phyloP scores from a whole-genome alignment of 352 stramenopile genomes.

The Phytopythium chamaehyphon region DNA sequence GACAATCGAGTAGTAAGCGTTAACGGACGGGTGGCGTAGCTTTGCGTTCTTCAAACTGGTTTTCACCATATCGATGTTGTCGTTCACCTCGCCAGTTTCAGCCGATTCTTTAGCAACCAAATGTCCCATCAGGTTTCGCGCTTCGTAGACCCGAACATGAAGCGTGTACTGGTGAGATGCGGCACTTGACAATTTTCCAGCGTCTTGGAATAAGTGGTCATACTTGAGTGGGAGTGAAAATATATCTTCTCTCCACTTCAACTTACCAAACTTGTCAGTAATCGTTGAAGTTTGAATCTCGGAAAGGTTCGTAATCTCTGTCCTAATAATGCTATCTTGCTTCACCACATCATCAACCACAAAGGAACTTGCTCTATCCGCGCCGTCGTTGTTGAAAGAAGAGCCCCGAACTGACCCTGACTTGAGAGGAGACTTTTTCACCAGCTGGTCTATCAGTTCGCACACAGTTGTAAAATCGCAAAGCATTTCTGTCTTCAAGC shows the following conservation, averaged over 20 bases:
- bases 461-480: conserved; percentile 50
- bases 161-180: conserved; percentile 29
- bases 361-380: too few species aligned
- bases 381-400: conserved; percentile 39
- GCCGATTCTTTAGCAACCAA: neutral
- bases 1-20: conserved; percentile 70
- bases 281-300: too few species aligned
- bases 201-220: too few species aligned
- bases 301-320: too few species aligned
- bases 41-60: conserved; percentile 8
- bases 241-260: too few species aligned
- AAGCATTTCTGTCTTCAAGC: conserved; percentile 61
- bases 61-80: neutral
- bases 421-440: conserved; percentile 33
- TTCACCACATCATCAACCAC: neutral
- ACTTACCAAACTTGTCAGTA: too few species aligned
- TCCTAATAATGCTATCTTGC: too few species aligned
- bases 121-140: conserved; percentile 33
- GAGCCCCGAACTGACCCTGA: conserved; percentile 53
- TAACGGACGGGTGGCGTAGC: conserved; percentile 16
- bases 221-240: too few species aligned
- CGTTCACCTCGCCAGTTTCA: conserved; percentile 6
- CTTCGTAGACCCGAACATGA: conserved; percentile 39
- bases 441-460: conserved; percentile 41
- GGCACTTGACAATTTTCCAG: too few species aligned